Base-by-base conservation (phyloP, 1,284 basidiomycete species). In the Tilletia horrida region DNA sequence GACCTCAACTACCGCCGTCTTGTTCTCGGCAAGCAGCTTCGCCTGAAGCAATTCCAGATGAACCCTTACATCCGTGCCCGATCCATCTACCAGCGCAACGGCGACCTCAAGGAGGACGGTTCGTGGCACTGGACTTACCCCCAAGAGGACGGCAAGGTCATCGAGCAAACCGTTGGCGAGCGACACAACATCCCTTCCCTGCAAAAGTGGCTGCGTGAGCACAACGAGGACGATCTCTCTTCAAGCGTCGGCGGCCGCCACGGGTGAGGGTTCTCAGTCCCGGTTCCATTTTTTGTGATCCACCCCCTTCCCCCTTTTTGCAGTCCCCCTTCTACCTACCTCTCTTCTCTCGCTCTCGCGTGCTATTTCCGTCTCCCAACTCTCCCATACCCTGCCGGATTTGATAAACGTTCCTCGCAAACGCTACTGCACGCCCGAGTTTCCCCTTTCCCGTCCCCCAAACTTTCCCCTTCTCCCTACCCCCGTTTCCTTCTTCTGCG, bases 221-320 rank as follows among this genome's bases (percentile, higher is more conserved):
- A 79, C 71, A 67, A 73, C 67, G 76, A 81, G 61, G 80, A 81
- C 69, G 81, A 77, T 18, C 73, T 81, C 50, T 76, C 79, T 66
- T 70, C 77, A 63, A 77, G 75, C 27, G 71, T 76, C 57, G 55
- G 55, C 31, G 55, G 55, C 55, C 55, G 55, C 63, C 63, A 65
- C 42, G 43, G 23, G 50, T 59, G 31, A 59, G 55, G 55, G 55
- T n/a, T 35, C 55, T 59, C 8, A 31, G 18, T 59, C 55, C 21
- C 18, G 18, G 35, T 59, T 31, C 52, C 55, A 18, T 18, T 29
- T 59, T 14, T 21, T 29, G 25, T 31, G 18, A 3, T 59, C 21
- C 50, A 13, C 50, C 23, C 50, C 25, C 50, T 27, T 52, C 27
- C 50, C 27, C 18, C 45, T 27, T 13, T 52, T 21, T 14, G 27